Base-by-base conservation (phyloP, 306 rosid species). In the Castanea sativa region DNA sequence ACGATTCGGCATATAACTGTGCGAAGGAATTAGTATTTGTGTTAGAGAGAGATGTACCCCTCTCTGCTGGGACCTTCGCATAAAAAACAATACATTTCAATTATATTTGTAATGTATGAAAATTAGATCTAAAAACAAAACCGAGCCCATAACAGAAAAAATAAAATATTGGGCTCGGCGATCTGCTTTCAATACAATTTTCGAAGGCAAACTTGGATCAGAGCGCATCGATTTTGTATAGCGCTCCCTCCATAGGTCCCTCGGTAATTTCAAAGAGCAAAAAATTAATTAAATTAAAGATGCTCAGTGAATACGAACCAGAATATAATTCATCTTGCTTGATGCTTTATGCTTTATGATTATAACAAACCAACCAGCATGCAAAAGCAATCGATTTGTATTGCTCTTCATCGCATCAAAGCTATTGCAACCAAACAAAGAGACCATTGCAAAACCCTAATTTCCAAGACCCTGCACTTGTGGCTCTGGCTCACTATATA, bases 241-340 rank as follows among this genome's bases (percentile, higher is more conserved):
- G 97, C 94, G 84, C 86, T 55, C 63, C 91, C 86, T 93, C 99
- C 97, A 91, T 93, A 95, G 99, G 98, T 87, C 91, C 99, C 87
- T 86, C 88, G 92, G 69, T 87, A 73, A 41, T 10, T 55, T 35
- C 7, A 55, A 49, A 1, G 52, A 1, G 6, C 0, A 2, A 30
- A 43, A 55, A 14, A 1, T 0, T 45, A 0, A 5, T 52, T 71
- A 2, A 0, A 4, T 43, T 27, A 38, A 5, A 10, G 90, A 93
- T 86, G 98, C 98, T 92, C 99, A 75, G 98, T 83, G 99, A 95
- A 95, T 95, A 93, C 99, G 93, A 95, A 95, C 96, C 99, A 90
- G 74, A 84, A 49, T 49, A 53, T 52, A 5, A 63, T 83, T 95
- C 99, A 92, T 89, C n/a, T 85, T 89, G 91, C 97, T 2, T 77